phyloP scores from a whole-genome alignment of 1,284 basidiomycete species.

The Microbotryum lychnidis-dioicae region DNA sequence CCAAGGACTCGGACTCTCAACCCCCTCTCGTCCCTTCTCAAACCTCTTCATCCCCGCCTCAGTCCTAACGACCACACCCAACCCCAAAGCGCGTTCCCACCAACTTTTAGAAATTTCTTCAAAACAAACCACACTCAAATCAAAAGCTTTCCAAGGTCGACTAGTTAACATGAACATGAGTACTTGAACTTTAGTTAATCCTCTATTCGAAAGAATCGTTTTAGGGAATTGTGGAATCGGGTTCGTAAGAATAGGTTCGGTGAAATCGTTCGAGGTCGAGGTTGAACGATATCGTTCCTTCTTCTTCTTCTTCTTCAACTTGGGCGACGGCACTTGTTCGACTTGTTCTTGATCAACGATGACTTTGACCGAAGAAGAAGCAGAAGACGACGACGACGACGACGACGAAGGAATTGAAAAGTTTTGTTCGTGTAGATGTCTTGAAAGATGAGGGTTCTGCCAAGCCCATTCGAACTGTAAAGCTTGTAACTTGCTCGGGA shows the following conservation, averaged over 20 bases:
- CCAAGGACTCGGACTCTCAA: slow-evolving; percentile 20
- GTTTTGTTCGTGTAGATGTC: slow-evolving; percentile 40
- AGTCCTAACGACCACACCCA: slow-evolving; percentile 17
- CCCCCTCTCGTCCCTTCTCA: slow-evolving; percentile 2
- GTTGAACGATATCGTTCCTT: neutral
- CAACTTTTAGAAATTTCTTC: slow-evolving; percentile 5
- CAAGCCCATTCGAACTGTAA: slow-evolving; percentile 83
- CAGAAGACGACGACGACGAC: no score
- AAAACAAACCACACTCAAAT: slow-evolving; percentile 20
- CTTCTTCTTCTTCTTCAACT: no score
- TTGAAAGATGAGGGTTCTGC: slow-evolving; percentile 57
- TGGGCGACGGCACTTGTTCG: neutral
- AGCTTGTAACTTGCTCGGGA: slow-evolving; percentile 74
- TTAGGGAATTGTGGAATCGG: slow-evolving; percentile 21
- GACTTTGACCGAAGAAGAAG: neutral
- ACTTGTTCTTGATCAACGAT: no score
- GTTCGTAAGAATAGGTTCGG: neutral
- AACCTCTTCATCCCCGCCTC: slow-evolving; percentile 16
- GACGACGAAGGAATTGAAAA: neutral
- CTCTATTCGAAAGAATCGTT: slow-evolving; percentile 18
- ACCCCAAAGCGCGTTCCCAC: slow-evolving; percentile 19
- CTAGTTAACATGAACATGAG: slow-evolving; percentile 29
- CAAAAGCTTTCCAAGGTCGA: slow-evolving; percentile 25
- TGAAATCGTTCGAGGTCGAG: no score
- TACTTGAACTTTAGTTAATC: slow-evolving; percentile 37